Conservation (phyloP, 2,329 filamentous ascomycete genomes). For the Colletotrichum falcatum region DNA sequence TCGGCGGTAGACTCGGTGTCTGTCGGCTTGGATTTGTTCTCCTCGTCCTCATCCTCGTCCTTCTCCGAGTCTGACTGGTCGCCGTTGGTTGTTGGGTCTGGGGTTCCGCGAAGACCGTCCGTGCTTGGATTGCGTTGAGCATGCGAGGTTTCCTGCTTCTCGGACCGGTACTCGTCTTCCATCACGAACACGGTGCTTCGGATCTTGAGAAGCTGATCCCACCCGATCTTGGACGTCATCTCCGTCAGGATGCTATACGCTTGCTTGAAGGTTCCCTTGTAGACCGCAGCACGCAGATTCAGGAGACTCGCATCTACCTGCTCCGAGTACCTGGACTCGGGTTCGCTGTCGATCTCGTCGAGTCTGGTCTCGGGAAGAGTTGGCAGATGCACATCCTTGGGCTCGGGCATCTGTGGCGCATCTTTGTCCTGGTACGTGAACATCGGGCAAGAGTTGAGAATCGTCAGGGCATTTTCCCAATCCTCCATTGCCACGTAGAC, state of each 20-base stretch:
- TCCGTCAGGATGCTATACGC: conserved; percentile 95
- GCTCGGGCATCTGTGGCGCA: conserved; percentile 92
- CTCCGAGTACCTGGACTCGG: conserved; percentile 83
- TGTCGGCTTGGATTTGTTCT: conserved; percentile 50
- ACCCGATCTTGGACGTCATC: conserved; percentile 96
- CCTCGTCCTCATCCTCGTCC: conserved; percentile 51
- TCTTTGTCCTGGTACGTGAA: conserved; percentile 99
- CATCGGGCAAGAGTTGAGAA: conserved; percentile 98
- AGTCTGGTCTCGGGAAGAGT: conserved; percentile 89
- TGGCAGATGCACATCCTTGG: conserved; percentile 87
- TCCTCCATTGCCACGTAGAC: conserved; percentile 95
- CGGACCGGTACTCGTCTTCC: conserved; percentile 97
- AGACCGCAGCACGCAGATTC: conserved; percentile 86
- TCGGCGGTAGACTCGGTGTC: conserved; percentile 45
- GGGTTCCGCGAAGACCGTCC: conserved; percentile 79
- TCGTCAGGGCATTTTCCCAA: conserved; percentile 95
- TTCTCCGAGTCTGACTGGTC: conserved; percentile 48
- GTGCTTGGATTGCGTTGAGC: conserved; percentile 81
- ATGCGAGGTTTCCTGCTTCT: conserved; percentile 75
- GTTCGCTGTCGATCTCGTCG: conserved; percentile 96
- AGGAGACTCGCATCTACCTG: conserved; percentile 88
- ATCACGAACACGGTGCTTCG: conserved; percentile 98
- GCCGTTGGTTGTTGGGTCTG: conserved; percentile 67
- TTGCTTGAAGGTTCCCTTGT: conserved; percentile 95
- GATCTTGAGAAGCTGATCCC: conserved; percentile 95